Evolutionary conservation across 352 stramenopile species (phyloP).

Genomic region (Pythium plurisporium): DNA sequence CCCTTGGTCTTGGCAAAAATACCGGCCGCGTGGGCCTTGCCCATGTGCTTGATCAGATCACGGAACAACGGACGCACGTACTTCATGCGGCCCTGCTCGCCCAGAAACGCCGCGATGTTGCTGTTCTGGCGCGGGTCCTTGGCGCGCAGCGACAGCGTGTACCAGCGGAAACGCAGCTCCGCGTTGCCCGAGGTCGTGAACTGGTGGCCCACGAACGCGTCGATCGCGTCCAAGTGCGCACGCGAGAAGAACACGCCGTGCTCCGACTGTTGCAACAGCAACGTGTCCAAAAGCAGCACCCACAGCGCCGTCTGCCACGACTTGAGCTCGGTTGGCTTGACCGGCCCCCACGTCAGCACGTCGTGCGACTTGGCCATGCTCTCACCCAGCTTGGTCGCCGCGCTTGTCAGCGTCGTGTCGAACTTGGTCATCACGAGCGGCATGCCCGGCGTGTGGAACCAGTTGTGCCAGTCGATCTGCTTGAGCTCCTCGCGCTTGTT

Average conservation of each 20-base stretch:
- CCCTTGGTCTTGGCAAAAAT: slow-evolving; percentile 52
- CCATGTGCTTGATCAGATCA: slow-evolving; percentile 41
- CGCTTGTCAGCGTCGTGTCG: slow-evolving; percentile 74
- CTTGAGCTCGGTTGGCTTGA: neutral
- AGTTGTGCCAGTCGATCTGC: slow-evolving; percentile 92
- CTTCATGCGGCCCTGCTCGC: slow-evolving; percentile 76
- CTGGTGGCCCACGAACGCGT: slow-evolving; percentile 43
- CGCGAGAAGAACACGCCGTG: slow-evolving; percentile 15
- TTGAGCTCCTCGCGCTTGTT: slow-evolving; percentile 17
- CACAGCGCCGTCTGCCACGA: slow-evolving; percentile 47
- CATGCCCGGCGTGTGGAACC: slow-evolving; percentile 90
- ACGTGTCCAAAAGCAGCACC: slow-evolving; percentile 57
- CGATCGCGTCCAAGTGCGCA: slow-evolving; percentile 48
- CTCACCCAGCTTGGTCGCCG: slow-evolving; percentile 40
- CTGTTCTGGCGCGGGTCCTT: slow-evolving; percentile 38
- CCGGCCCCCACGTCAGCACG: slow-evolving; percentile 22
- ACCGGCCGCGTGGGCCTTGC: slow-evolving; percentile 21
- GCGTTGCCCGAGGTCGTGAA: slow-evolving; percentile 52
- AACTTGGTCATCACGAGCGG: slow-evolving; percentile 79
- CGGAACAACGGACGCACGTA: slow-evolving; percentile 60
- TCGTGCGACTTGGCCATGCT: slow-evolving; percentile 29
- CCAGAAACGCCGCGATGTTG: slow-evolving; percentile 40
- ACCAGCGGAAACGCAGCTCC: slow-evolving; percentile 73
- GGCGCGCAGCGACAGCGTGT: slow-evolving; percentile 51
- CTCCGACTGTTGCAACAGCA: slow-evolving; percentile 39